Conservation (phyloP, 805 yeast species). For the Yamadazyma phyllophila region DNA sequence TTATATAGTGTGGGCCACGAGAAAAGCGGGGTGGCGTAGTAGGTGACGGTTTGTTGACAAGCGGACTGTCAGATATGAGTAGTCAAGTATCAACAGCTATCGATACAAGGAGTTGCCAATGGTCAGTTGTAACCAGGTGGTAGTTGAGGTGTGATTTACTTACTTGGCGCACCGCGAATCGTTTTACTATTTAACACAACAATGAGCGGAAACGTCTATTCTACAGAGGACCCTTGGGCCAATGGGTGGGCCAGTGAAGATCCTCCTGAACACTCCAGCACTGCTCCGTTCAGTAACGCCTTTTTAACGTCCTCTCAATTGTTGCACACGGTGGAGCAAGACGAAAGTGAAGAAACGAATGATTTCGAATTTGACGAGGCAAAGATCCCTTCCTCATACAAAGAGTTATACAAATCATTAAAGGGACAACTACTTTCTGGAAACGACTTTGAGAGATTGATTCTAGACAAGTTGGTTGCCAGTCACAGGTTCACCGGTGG, state of each 20-base stretch:
- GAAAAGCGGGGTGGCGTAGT: constrained; percentile 10
- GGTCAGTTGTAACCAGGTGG: too few relatives aligned
- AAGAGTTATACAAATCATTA: constrained; percentile 19
- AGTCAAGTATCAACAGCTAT: too few relatives aligned
- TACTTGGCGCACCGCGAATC: neutral
- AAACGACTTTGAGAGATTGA: constrained; percentile 27
- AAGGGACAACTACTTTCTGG: constrained; percentile 19
- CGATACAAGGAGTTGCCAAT: too few relatives aligned
- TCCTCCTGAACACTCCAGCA: constrained; percentile 2
- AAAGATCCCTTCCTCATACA: constrained; percentile 31
- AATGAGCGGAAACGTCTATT: constrained; percentile 5
- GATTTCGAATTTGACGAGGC: constrained; percentile 14
- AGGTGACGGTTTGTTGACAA: constrained; percentile 1
- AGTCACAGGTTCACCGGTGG: constrained; percentile 24
- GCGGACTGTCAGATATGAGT: too few relatives aligned
- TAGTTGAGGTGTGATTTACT: neutral
- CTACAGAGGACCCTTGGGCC: constrained; percentile 36
- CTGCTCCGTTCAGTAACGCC: constrained; percentile 6
- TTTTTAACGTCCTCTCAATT: constrained; percentile 28
- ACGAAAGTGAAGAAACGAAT: constrained; percentile 5
- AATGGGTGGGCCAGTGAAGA: constrained; percentile 36
- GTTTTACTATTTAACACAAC: neutral
- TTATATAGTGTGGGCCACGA: neutral
- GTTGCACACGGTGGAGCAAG: constrained; percentile 5
- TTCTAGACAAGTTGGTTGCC: constrained; percentile 28